A percentile compares a stretch with the other conserved stretches of the same genome.
These are phyloP conservation scores for Paxillus rubicundulus DNA, from an alignment of 768 basidiomycete genomes.

Conservation along the genomic window DNA sequence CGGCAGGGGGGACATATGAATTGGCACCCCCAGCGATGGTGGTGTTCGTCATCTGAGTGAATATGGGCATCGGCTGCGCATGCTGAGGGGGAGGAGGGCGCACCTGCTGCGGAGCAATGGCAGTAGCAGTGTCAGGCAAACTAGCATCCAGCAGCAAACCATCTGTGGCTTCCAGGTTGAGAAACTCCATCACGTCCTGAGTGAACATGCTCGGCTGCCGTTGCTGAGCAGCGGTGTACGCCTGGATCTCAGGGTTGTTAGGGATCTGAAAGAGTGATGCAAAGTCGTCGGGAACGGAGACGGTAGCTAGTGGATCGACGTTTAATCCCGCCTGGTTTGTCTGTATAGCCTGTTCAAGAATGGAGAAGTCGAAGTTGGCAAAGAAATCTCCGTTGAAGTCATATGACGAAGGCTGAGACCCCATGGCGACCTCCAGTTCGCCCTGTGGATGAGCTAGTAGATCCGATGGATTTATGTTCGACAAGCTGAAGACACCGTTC, in stretches of 20 bases:
- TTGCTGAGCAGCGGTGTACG: constrained; percentile 11
- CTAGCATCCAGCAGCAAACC: constrained; percentile 5
- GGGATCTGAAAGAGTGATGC: constrained; percentile 20
- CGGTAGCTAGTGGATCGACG: not conserved
- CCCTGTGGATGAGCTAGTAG: constrained; percentile 36
- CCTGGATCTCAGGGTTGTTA: constrained; percentile 10
- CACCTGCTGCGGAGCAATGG: constrained; percentile 26
- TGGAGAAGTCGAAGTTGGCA: constrained; percentile 20
- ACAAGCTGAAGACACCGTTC: constrained; percentile 36
- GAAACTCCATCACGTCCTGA: constrained; percentile 36
- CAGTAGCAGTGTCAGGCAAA: constrained; percentile 1
- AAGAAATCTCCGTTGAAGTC: constrained; percentile 20
- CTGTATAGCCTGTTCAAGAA: constrained; percentile 9
- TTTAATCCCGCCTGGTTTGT: constrained; percentile 3
- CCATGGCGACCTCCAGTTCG: constrained; percentile 36
- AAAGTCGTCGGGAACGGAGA: constrained; percentile 15
- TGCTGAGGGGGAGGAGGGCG: constrained; percentile 13
- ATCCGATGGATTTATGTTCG: constrained; percentile 30
- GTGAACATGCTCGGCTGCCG: constrained; percentile 23
- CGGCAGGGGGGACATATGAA: constrained; percentile 53
- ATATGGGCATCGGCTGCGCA: constrained; percentile 21
- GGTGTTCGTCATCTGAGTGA: constrained; percentile 28
- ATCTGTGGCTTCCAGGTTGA: constrained; percentile 36
- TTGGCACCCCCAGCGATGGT: constrained; percentile 6
- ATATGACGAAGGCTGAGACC: not conserved